phyloP scores from a whole-genome alignment of 805 yeast genomes.

The Naumovozyma dairenensis region DNA sequence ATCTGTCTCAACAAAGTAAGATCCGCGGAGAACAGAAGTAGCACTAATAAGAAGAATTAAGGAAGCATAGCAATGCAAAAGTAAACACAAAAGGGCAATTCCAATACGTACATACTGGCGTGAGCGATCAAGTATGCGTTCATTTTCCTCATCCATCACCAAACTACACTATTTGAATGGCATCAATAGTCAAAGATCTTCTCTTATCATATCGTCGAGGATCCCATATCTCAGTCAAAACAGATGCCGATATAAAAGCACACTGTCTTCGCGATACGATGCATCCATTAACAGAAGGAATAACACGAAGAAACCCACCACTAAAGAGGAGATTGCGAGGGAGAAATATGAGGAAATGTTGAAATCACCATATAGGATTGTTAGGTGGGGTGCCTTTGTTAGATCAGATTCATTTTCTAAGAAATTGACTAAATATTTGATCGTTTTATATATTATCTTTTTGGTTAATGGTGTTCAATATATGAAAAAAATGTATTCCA shows the following conservation, averaged over 20 bases:
- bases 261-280: neutral
- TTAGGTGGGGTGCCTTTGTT: constrained; percentile 45
- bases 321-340: constrained; percentile 26
- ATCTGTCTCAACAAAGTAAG: too few relatives aligned
- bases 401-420: constrained; percentile 50
- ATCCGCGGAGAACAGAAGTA: too few relatives aligned
- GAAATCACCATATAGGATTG: constrained; percentile 29
- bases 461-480: constrained; percentile 51
- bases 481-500: constrained; percentile 55
- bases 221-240: neutral
- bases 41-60: too few relatives aligned
- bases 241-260: too few relatives aligned
- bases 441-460: constrained; percentile 50
- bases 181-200: neutral
- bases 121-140: too few relatives aligned
- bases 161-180: neutral
- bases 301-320: constrained; percentile 23
- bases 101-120: too few relatives aligned
- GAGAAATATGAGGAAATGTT: constrained; percentile 28
- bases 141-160: neutral
- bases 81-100: too few relatives aligned
- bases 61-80: too few relatives aligned
- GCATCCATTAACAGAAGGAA: too few relatives aligned
- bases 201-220: neutral
- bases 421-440: constrained; percentile 51